Conservation (phyloP, 495 filamentous ascomycete genomes). For the Apodospora peruviana region DNA sequence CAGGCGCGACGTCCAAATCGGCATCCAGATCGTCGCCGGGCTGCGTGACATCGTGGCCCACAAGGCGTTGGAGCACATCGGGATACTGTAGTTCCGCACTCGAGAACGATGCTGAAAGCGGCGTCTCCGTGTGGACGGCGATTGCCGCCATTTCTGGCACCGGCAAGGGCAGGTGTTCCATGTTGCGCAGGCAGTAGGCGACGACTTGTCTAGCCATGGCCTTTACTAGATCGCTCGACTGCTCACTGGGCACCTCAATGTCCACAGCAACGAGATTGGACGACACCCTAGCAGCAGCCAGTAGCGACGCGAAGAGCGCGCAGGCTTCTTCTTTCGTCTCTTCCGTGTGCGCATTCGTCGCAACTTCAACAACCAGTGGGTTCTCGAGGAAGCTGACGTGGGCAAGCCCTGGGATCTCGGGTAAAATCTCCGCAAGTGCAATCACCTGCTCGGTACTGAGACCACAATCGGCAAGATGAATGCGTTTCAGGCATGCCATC, state of each 20-base stretch:
- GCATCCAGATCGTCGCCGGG: slow-evolving; percentile 49
- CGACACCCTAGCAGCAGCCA: slow-evolving; percentile 82
- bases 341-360: slow-evolving; percentile 61
- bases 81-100: slow-evolving; percentile 39
- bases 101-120: slow-evolving; percentile 11
- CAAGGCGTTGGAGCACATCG: slow-evolving; percentile 49
- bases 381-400: slow-evolving; percentile 90
- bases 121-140: slow-evolving; percentile 2
- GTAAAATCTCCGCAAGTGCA: slow-evolving; percentile 80
- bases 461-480: slow-evolving; percentile 85
- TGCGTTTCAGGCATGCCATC: slow-evolving; percentile 70
- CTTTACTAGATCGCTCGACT: slow-evolving; percentile 83
- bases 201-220: slow-evolving; percentile 89
- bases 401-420: slow-evolving; percentile 74
- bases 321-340: slow-evolving; percentile 84
- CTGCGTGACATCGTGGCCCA: slow-evolving; percentile 59
- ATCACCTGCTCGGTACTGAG: slow-evolving; percentile 83
- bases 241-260: slow-evolving; percentile 75
- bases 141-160: no score
- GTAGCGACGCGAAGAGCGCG: slow-evolving; percentile 85
- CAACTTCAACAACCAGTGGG: slow-evolving; percentile 56
- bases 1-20: slow-evolving; percentile 68
- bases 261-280: slow-evolving; percentile 82
- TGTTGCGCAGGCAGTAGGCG: slow-evolving; percentile 86
- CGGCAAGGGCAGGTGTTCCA: slow-evolving; percentile 54